Percentiles rank a stretch among this genome's conserved stretches.
Evolutionary conservation across 2,329 filamentous ascomycete genomes (phyloP).

Genomic region (Cladobotryum mycophilum): DNA sequence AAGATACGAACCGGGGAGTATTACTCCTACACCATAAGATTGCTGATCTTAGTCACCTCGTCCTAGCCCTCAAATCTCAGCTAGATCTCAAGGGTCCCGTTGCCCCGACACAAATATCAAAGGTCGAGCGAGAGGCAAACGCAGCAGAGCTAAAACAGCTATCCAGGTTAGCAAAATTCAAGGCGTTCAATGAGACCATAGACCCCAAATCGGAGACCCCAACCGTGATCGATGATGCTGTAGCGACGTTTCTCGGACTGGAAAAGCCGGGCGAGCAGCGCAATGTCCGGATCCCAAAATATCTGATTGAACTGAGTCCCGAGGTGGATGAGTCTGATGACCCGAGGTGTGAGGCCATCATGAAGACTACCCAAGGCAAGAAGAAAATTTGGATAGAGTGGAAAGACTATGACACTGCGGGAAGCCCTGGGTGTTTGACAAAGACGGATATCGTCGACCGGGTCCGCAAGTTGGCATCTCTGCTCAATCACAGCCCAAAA

Average conservation of each 20-base stretch:
- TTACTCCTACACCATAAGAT: slow-evolving; percentile 42
- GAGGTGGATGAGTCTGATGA: slow-evolving; percentile 27
- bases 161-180: slow-evolving; percentile 42
- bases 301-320: slow-evolving; percentile 28
- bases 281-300: slow-evolving; percentile 28
- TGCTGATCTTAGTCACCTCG: slow-evolving; percentile 38
- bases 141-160: slow-evolving; percentile 35
- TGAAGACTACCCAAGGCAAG: slow-evolving; percentile 28
- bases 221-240: slow-evolving; percentile 28
- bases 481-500: slow-evolving; percentile 42
- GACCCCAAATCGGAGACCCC: slow-evolving; percentile 28
- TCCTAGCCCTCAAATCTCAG: slow-evolving; percentile 40
- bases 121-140: slow-evolving; percentile 31
- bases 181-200: slow-evolving; percentile 44
- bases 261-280: slow-evolving; percentile 26
- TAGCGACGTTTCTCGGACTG: slow-evolving; percentile 34
- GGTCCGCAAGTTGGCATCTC: slow-evolving; percentile 40
- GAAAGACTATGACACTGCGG: slow-evolving; percentile 41
- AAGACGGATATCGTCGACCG: slow-evolving; percentile 38
- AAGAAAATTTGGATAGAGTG: slow-evolving; percentile 44
- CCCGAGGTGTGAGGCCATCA: slow-evolving; percentile 34
- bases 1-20: slow-evolving; percentile 42
- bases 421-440: slow-evolving; percentile 30
- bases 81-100: slow-evolving; percentile 25
- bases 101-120: slow-evolving; percentile 25